Percentiles rank a stretch among this genome's conserved stretches.
Evolutionary conservation across 2,329 filamentous ascomycete species (phyloP).

Genomic region (Aspergillus neoniger): DNA sequence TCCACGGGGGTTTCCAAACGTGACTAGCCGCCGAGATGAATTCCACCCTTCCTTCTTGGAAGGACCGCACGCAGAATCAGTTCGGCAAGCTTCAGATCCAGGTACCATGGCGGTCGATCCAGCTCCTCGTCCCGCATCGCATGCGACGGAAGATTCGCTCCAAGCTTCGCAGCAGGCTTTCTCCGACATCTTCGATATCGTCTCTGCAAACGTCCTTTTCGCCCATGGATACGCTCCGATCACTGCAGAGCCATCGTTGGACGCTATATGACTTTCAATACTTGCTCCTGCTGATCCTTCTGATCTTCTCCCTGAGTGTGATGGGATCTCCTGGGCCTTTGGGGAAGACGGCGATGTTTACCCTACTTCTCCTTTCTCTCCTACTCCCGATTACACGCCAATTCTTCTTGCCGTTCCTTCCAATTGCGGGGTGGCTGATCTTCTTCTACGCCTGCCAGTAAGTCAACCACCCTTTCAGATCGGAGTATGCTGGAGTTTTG

Average conservation of each 20-base stretch:
- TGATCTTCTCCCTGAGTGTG: slow-evolving; percentile 80
- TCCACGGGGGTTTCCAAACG: slow-evolving; percentile 20
- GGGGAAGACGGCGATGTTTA: slow-evolving; percentile 71
- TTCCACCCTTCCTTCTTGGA: slow-evolving; percentile 46
- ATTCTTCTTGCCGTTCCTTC: slow-evolving; percentile 84
- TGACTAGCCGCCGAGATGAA: slow-evolving; percentile 36
- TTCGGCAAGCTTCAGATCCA: slow-evolving; percentile 49
- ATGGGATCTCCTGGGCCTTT: slow-evolving; percentile 77
- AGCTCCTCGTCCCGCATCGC: slow-evolving; percentile 61
- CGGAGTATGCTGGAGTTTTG: not conserved
- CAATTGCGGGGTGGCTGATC: slow-evolving; percentile 81
- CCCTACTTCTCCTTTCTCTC: slow-evolving; percentile 68
- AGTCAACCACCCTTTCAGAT: slow-evolving; percentile 44
- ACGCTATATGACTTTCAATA: slow-evolving; percentile 84
- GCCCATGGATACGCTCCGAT: slow-evolving; percentile 72
- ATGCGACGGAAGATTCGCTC: slow-evolving; percentile 68
- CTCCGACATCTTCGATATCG: slow-evolving; percentile 71
- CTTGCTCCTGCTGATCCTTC: slow-evolving; percentile 69
- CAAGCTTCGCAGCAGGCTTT: slow-evolving; percentile 66
- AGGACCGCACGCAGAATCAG: slow-evolving; percentile 48
- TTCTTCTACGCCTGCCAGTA: slow-evolving; percentile 94
- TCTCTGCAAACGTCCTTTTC: slow-evolving; percentile 80
- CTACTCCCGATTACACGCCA: slow-evolving; percentile 83
- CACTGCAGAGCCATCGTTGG: slow-evolving; percentile 77
- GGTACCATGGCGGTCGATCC: slow-evolving; percentile 53